Percentiles rank a stretch among this genome's conserved stretches.
Evolutionary conservation across 129 eudicot genomes (phyloP).

Genomic region (Saussurea involucrata): DNA sequence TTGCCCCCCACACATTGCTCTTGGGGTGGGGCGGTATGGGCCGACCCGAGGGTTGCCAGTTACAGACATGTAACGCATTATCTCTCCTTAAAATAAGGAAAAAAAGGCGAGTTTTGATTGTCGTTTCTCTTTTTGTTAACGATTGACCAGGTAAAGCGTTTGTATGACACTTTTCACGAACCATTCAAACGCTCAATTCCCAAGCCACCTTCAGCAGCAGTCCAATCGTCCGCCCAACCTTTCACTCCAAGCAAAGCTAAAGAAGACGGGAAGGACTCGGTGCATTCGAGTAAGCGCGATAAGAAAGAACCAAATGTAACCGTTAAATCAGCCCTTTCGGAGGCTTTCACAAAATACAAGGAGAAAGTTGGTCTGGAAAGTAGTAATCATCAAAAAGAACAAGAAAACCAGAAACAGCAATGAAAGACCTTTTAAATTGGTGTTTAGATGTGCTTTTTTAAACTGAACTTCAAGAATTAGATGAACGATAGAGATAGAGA

Average conservation of each 20-base stretch:
- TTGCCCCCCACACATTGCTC: too few relatives aligned
- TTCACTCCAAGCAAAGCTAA: constrained; percentile 35
- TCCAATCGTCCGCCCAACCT: constrained; percentile 38
- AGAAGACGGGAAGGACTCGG: constrained; percentile 33
- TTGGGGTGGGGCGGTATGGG: too few relatives aligned
- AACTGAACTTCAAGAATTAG: neutral
- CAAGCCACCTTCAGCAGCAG: constrained; percentile 26
- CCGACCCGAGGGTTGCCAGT: too few relatives aligned
- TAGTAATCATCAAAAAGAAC: constrained; percentile 20
- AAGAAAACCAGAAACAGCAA: constrained; percentile 19
- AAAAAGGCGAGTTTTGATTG: neutral
- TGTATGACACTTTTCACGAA: constrained; percentile 92
- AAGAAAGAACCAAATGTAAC: constrained; percentile 62
- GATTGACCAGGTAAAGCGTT: constrained; percentile 66
- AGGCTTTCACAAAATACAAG: constrained; percentile 69
- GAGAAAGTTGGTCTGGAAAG: constrained; percentile 39
- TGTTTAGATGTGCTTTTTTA: neutral
- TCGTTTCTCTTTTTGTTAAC: neutral
- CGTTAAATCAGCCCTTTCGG: constrained; percentile 75
- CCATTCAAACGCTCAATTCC: constrained; percentile 79
- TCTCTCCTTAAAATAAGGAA: neutral
- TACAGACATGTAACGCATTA: neutral
- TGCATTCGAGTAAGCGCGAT: constrained; percentile 41
- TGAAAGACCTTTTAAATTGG: neutral
- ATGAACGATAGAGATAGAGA: neutral